Base-by-base conservation (phyloP, 768 basidiomycete genomes). In the Boletus coccyginus region DNA sequence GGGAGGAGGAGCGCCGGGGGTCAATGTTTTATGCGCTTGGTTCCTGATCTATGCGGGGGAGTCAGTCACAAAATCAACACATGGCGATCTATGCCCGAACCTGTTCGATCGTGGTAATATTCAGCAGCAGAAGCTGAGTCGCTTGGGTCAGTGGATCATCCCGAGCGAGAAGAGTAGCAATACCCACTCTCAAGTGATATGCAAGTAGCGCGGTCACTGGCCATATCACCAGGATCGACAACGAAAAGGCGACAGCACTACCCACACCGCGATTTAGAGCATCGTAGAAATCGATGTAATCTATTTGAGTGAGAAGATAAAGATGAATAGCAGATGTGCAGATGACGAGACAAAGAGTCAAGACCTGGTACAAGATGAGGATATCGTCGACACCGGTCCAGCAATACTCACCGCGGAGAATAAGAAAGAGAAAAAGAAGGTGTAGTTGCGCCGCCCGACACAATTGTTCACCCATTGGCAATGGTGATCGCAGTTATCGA, bases 41-140 rank as follows among this genome's bases (percentile, higher is more conserved):
- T 88, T 91, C 56, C 94, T 85, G 62, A 96, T 93, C 88, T 93
- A 66, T 56, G 9, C 17, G 46, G 50, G 51, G 44, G 42, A 49
- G 52, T 61, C 46, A 62, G 44, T 45, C 41, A 43, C 44, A 16
- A 31, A 29, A 46, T 53, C 45, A 44, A 55, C 31, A 53, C 46
- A 41, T 38, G 54, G 43, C 19, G 41, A 61, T 66, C 60, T 52
- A 52, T 46, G 53, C 50, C 67, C 84, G 71, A 70, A 90, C 89
- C 81, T 94, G 92, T 75, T 98, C 95, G 58, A 98, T 94, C n/a
- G 94, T 98, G 10, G 95, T 97, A 36, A 93, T 80, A 70, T 96
- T 95, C 59, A 94, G 76, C 33, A 94, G 69, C 51, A 96, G 73
- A 46, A 98, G 78, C 88, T 92, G 69, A 36, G 46, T 52, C 10